These are phyloP conservation scores for Colletotrichum kahawae DNA, from an alignment of 2,329 filamentous ascomycete species.

Conservation along the genomic window DNA sequence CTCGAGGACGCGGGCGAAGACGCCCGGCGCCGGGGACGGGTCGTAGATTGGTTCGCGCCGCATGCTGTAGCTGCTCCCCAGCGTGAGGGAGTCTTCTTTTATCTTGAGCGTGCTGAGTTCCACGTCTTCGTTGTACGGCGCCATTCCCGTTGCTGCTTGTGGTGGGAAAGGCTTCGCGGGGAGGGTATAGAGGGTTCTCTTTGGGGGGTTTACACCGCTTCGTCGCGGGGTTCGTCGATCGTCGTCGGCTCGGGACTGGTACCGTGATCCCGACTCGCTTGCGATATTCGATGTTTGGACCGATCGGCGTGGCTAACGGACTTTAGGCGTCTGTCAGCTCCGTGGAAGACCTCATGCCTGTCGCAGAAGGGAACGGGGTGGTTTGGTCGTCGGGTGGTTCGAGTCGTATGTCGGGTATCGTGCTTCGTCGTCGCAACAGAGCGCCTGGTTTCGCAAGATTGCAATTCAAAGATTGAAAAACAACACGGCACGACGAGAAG, in stretches of 20 bases:
- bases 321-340: constrained; percentile 1
- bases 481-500: not conserved
- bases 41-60: constrained; percentile 55
- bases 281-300: not conserved
- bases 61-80: constrained; percentile 57
- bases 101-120: constrained; percentile 64
- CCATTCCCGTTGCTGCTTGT: constrained; percentile 31
- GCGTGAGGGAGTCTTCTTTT: constrained; percentile 61
- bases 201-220: not conserved
- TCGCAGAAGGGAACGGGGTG: not conserved
- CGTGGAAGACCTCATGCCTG: constrained; percentile 6
- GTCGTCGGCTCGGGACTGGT: not conserved
- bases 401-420: not conserved
- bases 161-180: not conserved
- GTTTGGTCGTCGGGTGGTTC: not conserved
- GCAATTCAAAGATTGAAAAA: not conserved
- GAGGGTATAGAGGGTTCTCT: not conserved
- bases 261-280: not conserved
- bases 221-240: not conserved
- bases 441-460: not conserved
- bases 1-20: constrained; percentile 56
- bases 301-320: not conserved
- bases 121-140: constrained; percentile 44
- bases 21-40: constrained; percentile 35
- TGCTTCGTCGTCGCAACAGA: not conserved